Base-by-base conservation (phyloP, 768 basidiomycete species). In the Mycena galopus region DNA sequence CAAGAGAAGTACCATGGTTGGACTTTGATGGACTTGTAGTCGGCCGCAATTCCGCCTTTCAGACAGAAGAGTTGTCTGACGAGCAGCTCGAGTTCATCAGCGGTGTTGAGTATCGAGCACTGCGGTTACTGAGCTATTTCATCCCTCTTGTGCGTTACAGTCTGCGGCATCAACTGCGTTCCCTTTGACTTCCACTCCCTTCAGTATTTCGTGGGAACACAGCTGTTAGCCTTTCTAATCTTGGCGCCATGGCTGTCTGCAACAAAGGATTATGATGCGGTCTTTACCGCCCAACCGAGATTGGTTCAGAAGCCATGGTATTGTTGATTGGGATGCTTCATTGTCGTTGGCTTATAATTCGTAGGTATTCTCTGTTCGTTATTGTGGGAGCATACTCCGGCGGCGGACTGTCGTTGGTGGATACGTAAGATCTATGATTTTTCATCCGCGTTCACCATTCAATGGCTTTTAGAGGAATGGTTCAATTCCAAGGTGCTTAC, bases 71-170 rank as follows among this genome's bases (percentile, higher is more conserved):
- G 72, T 78, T 96, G 77, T 88, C 87, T 4, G 87, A 90, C 72
- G 91, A 93, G 23, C 87, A 94, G 77, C 78, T 93, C 66, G 93
- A 94, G 77, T 86, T 91, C 73, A 81, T 96, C 21, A 93, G 94
- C 4, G 94, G 94, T 0, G 88, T 93, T 27, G 94, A 96, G 81
- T 94, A 91, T 79, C 81, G 89, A 4, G 91, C 93, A 4, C 79
- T 94, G 74, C 83, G 84, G 63, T 69, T 88, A 65, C 79, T 89
- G 74, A 88, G 85, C 69, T 89, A 85, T 76, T 73, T 89, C 12
- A 84, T 89, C 12, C 87, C 88, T 35, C 42, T 79, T 21, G 88
- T 89, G 67, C 63, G 86, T 80, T 29, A 27, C 30, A 33, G 57
- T 55, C 29, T 60, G 19, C 62, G 32, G 7, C 3, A 29, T 27